Evolutionary conservation across 2,329 filamentous ascomycete genomes (phyloP).

Genomic region (Lachnellula cervina): DNA sequence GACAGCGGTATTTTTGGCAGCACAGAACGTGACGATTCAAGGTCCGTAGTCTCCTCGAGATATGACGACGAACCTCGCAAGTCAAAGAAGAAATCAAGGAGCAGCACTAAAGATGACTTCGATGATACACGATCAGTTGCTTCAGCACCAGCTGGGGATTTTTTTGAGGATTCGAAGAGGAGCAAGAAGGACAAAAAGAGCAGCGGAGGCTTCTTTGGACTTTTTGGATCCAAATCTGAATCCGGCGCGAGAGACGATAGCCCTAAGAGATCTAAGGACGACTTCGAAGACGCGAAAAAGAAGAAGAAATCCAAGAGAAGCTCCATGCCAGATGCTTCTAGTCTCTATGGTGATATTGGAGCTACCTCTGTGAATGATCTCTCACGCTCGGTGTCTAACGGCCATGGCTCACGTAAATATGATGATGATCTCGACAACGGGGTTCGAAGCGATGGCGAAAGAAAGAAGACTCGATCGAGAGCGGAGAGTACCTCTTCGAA

Average conservation of each 20-base stretch:
- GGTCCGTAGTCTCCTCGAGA: slow-evolving; percentile 43
- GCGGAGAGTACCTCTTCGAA: slow-evolving; percentile 25
- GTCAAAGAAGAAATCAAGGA: slow-evolving; percentile 35
- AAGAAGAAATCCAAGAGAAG: slow-evolving; percentile 31
- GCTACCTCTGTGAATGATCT: slow-evolving; percentile 22
- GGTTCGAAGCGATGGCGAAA: slow-evolving; percentile 22
- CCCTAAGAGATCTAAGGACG: slow-evolving; percentile 23
- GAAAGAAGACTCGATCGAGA: slow-evolving; percentile 26
- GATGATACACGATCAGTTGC: slow-evolving; percentile 44
- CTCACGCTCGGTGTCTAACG: slow-evolving; percentile 22
- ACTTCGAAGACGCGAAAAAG: slow-evolving; percentile 28
- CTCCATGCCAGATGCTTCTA: slow-evolving; percentile 24
- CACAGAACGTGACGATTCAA: slow-evolving; percentile 37
- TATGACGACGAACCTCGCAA: slow-evolving; percentile 28
- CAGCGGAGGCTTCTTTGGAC: slow-evolving; percentile 41
- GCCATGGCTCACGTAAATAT: slow-evolving; percentile 18
- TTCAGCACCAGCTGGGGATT: slow-evolving; percentile 37
- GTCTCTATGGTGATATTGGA: slow-evolving; percentile 22
- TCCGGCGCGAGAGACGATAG: slow-evolving; percentile 22
- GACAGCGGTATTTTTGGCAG: slow-evolving; percentile 40
- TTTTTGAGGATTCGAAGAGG: slow-evolving; percentile 34
- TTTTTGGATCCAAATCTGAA: slow-evolving; percentile 36
- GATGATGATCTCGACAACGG: slow-evolving; percentile 22
- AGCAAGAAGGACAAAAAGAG: slow-evolving; percentile 37
- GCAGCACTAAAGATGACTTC: slow-evolving; percentile 40